A percentile compares a stretch with the other conserved stretches of the same genome.
Evolutionary conservation across 2,329 filamentous ascomycete genomes (phyloP).

Genomic region (Chaetomiaceae sp.): DNA sequence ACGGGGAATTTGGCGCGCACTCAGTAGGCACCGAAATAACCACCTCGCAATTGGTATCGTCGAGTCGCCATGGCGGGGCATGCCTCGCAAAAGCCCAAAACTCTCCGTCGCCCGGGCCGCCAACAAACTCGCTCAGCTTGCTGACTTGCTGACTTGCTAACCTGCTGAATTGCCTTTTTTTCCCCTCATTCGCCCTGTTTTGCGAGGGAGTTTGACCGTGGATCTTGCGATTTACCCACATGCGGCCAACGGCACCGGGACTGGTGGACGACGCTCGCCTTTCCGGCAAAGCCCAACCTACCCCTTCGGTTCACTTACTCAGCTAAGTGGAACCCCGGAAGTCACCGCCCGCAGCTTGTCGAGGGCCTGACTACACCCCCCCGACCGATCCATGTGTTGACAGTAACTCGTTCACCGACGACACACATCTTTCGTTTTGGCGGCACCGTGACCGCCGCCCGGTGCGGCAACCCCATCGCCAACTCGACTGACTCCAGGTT

Average conservation of each 20-base stretch:
- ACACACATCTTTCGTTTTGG: no score
- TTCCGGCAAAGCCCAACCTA: no score
- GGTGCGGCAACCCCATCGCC: neutral
- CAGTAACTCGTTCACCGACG: neutral
- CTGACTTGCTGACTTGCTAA: neutral
- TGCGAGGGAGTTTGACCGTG: no score
- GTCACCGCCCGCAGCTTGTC: no score
- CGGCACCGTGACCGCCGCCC: neutral
- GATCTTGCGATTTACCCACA: no score
- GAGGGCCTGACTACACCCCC: no score
- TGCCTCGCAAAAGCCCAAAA: neutral
- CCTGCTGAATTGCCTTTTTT: neutral
- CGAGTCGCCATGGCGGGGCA: slow-evolving; percentile 4
- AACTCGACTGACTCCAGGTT: neutral
- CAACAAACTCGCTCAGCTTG: no score
- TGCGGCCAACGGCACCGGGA: no score
- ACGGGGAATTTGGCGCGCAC: neutral
- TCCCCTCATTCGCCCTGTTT: no score
- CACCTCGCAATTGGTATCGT: neutral
- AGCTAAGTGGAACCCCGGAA: neutral
- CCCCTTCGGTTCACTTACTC: neutral
- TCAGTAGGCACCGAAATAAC: slow-evolving; percentile 27
- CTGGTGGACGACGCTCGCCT: no score
- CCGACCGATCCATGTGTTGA: slow-evolving; percentile 3
- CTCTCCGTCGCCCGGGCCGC: neutral